Evolutionary conservation across 2,329 filamentous ascomycete species (phyloP).

Genomic region (Lachnellula willkommii): DNA sequence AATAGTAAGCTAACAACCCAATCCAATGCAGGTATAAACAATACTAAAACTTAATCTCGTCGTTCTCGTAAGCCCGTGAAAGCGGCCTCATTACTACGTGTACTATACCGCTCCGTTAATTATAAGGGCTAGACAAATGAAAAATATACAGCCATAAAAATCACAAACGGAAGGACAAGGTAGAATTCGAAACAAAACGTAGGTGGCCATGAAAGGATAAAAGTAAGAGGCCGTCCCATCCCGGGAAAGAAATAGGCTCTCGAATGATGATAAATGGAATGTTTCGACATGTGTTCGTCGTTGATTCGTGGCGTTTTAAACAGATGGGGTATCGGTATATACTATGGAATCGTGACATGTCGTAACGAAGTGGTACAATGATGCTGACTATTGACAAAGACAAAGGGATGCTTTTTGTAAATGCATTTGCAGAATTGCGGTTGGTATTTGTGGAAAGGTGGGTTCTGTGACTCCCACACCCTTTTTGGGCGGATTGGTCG

Average conservation of each 20-base stretch:
- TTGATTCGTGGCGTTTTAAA: slow-evolving; percentile 11
- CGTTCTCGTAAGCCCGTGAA: slow-evolving; percentile 16
- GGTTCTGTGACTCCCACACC: slow-evolving; percentile 24
- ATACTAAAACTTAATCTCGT: slow-evolving; percentile 13
- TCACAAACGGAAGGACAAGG: slow-evolving; percentile 1
- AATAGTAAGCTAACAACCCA: neutral
- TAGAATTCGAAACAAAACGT: slow-evolving; percentile 6
- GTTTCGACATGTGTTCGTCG: slow-evolving; percentile 2
- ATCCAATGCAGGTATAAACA: slow-evolving; percentile 20
- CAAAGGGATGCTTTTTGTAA: neutral
- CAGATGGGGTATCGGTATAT: slow-evolving; percentile 8
- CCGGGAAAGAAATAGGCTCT: slow-evolving; percentile 20
- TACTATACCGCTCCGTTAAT: slow-evolving; percentile 9
- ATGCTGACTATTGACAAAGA: neutral
- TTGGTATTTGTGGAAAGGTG: slow-evolving; percentile 10
- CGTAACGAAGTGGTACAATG: slow-evolving; percentile 8
- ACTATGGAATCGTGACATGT: slow-evolving; percentile 21
- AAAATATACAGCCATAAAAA: neutral
- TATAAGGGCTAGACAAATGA: slow-evolving; percentile 1
- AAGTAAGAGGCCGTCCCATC: slow-evolving; percentile 14
- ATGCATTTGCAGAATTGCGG: neutral
- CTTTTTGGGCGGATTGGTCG: slow-evolving; percentile 22
- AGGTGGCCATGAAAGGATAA: slow-evolving; percentile 1
- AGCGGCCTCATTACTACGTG: slow-evolving; percentile 19
- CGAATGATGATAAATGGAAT: slow-evolving; percentile 5